A percentile compares a stretch with the other conserved stretches of the same genome.
Evolutionary conservation across 495 filamentous ascomycete species (phyloP).

Genomic region (Trichocladium antarcticum): DNA sequence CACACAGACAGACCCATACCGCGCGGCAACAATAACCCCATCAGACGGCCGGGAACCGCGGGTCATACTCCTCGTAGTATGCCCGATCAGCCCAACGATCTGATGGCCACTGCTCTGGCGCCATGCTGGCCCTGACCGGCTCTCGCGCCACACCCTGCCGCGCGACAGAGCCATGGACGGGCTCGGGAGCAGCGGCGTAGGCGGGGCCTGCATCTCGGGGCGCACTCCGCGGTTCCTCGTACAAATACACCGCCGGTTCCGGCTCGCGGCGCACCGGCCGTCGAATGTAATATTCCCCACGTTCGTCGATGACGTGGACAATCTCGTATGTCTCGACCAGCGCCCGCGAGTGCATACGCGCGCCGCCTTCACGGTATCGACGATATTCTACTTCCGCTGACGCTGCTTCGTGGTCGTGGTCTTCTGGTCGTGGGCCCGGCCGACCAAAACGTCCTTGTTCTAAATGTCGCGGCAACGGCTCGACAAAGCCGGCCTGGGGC

Average conservation of each 20-base stretch:
- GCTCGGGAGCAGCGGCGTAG: conserved; percentile 11
- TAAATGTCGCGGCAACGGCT: conserved; percentile 1
- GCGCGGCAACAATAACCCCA: no score
- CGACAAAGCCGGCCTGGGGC: background rate
- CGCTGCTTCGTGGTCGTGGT: conserved; percentile 9
- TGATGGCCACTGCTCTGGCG: background rate
- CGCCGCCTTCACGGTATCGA: conserved; percentile 24
- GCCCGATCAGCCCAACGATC: conserved; percentile 16
- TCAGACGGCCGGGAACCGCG: conserved; percentile 20
- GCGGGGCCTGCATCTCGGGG: conserved; percentile 5
- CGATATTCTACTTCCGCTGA: conserved; percentile 25
- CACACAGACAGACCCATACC: no score
- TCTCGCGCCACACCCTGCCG: background rate
- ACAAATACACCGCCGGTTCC: conserved; percentile 11
- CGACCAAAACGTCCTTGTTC: conserved; percentile 14
- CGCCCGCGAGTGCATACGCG: conserved; percentile 18
- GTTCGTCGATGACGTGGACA: conserved; percentile 34
- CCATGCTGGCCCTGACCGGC: background rate
- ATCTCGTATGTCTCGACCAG: conserved; percentile 34
- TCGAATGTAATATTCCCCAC: conserved; percentile 37
- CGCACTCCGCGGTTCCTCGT: conserved; percentile 7
- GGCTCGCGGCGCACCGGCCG: conserved; percentile 30
- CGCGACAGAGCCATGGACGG: conserved; percentile 11
- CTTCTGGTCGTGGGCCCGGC: conserved; percentile 5
- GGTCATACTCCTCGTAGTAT: conserved; percentile 36